Evolutionary conservation across 306 rosid species (phyloP).

Genomic region (Canavalia gladiata): DNA sequence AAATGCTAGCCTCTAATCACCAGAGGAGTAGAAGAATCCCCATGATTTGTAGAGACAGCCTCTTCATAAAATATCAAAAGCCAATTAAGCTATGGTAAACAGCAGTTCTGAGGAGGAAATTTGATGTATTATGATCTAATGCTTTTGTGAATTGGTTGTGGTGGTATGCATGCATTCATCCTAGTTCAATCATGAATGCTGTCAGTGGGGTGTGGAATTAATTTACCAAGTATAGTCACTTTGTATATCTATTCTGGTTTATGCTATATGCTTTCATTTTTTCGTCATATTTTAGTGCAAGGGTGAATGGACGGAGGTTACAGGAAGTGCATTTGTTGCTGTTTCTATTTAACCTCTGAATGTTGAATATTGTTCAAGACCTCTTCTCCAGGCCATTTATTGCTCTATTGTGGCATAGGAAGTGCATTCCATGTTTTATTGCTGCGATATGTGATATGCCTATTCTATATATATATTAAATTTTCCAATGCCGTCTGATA

Average conservation of each 20-base stretch:
- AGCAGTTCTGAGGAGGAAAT: neutral
- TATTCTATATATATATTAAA: neutral
- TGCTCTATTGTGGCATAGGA: neutral
- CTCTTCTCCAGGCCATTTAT: neutral
- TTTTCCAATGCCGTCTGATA: slow-evolving; percentile 12
- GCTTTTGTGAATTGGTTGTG: slow-evolving; percentile 17
- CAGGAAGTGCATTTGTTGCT: neutral
- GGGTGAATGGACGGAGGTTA: slow-evolving; percentile 21
- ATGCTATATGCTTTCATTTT: neutral
- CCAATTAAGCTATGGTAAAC: neutral
- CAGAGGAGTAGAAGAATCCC: neutral
- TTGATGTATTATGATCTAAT: neutral
- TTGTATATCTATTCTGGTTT: slow-evolving; percentile 9
- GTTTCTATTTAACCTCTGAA: neutral
- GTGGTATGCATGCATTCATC: slow-evolving; percentile 1
- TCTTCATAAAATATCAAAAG: neutral
- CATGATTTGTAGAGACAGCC: neutral
- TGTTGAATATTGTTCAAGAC: neutral
- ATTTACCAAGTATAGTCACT: neutral
- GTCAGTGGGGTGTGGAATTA: slow-evolving; percentile 2
- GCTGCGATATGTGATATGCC: neutral
- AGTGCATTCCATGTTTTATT: no score
- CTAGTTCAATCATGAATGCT: neutral
- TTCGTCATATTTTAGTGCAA: slow-evolving; percentile 22
- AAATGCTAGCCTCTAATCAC: neutral